Base-by-base conservation (phyloP, 306 rosid genomes). In the Hippophae rhamnoides region DNA sequence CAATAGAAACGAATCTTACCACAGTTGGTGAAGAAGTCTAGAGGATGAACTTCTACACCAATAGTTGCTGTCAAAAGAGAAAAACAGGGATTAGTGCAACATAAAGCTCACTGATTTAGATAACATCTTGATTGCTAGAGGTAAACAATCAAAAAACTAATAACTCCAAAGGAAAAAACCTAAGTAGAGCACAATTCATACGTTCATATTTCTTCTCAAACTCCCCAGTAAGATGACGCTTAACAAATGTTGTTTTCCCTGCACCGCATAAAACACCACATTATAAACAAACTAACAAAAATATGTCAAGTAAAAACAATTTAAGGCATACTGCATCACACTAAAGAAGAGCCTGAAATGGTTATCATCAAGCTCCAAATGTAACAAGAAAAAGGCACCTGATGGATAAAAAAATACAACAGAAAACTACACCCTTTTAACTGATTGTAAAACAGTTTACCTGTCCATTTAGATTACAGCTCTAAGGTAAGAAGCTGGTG, bases 201-300 rank as follows among this genome's bases (percentile, higher is more conserved):
- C 95, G 95, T 55, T 86, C 85, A 47, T 86, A 86, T 78, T 78
- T 86, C 87, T 86, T 86, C 75, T 86, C 95, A 12, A 86, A 86
- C 67, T 86, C 95, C 41, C 95, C 89, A 0, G 95, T 86, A 40
- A 78, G 61, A 77, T 81, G 95, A 50, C 95, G 76, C 78, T 83
- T 83, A 41, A 86, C 95, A 51, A 86, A 86, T 40, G 90, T 86
- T 8, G 95, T 86, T 61, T 86, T 86, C 56, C 95, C 95, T 83
- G 78, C 31, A 14, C 23, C 41, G 25, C 27, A 13, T 47, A 47
- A 52, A 52, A 54, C 52, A 26, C 43, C 13, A 8, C 41, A 31
- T 25, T 3, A 8, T 7, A 26, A 43, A 12, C 13, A n/a, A 38
- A 9, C 44, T 13, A 23, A 62, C 27, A 10, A 54, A 25, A 4